Evolutionary conservation across 768 basidiomycete species (phyloP), one percentile per base, ranked within the genome.

Genomic region (Lenzites betulinus): DNA sequence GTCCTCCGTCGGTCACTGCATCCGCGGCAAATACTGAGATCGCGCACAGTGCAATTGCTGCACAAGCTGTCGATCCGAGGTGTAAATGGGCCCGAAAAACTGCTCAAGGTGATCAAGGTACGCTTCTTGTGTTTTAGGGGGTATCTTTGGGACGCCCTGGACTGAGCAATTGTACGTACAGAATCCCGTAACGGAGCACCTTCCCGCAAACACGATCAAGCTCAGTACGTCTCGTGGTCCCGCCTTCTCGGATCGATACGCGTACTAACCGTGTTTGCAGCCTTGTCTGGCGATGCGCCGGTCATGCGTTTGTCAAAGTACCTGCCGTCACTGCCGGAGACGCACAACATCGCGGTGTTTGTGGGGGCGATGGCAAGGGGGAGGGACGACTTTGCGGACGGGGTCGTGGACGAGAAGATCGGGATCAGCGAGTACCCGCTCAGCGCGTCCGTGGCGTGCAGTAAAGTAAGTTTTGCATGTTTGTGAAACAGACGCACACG

Each of bases 341-440:
- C 92, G 5, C 93, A 98, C 68, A 89, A 89, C 38, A 78, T 99
- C 54, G 95, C 93, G 18, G 91, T 99, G 55, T 97, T 98, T 67
- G 95, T 99, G 57, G 96, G 96, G 50, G 97, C 96, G 22, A 99
- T 99, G 96, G 96, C 96, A 7, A 82, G 96, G 59, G 96, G 96
- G 12, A 87, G 84, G 51, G 97, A 99, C 66, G 93, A 96, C 76
- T 99, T 99, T 77, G 97, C 97, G 15, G 97, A 99, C 75, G 89
- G 84, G 23, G 79, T 91, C 66, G 91, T 98, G 0, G 97, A 99
- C 71, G 88, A 96, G 76, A 99, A 99, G 78, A 94, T 98, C 67
- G 87, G 92, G 63, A 93, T 99, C 75, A 95, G 92, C 68, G 88
- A 97, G 67, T 99, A 95, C 75, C 84, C 93, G 2, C 76, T 97